These are phyloP conservation scores for Proliferodiscus dingleyae DNA, from an alignment of 2,329 filamentous ascomycete species.

Conservation along the genomic window DNA sequence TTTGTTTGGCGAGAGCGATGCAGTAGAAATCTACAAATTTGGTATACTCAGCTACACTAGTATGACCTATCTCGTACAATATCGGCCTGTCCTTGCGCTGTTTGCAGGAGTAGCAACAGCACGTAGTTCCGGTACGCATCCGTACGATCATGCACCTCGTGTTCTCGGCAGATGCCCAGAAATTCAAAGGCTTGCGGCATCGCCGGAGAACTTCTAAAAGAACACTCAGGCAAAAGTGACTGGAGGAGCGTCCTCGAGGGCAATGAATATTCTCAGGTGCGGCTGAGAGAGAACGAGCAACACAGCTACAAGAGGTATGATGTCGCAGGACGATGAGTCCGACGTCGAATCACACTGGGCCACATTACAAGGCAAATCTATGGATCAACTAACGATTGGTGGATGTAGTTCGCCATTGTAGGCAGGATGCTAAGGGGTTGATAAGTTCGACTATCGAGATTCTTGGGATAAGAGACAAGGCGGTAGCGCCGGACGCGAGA, in stretches of 20 bases:
- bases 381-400: not conserved
- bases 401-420: not conserved
- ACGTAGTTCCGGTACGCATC: not conserved
- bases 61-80: not conserved
- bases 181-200: not conserved
- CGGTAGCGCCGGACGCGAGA: not conserved
- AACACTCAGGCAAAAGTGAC: too few relatives aligned
- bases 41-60: too few relatives aligned
- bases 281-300: not conserved
- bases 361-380: slow-evolving; percentile 2
- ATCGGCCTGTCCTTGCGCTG: not conserved
- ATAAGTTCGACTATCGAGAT: not conserved
- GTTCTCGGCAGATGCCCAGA: not conserved
- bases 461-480: not conserved
- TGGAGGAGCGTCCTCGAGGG: too few relatives aligned
- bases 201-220: not conserved
- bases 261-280: not conserved
- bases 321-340: not conserved
- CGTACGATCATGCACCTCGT: slow-evolving; percentile 2
- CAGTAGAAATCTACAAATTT: not conserved
- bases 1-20: too few relatives aligned
- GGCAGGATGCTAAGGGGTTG: not conserved
- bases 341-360: not conserved
- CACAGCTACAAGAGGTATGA: not conserved
- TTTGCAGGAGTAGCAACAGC: not conserved